Conservation (phyloP, 108 stramenopile genomes). For the Hondaea fermentalgiana region DNA sequence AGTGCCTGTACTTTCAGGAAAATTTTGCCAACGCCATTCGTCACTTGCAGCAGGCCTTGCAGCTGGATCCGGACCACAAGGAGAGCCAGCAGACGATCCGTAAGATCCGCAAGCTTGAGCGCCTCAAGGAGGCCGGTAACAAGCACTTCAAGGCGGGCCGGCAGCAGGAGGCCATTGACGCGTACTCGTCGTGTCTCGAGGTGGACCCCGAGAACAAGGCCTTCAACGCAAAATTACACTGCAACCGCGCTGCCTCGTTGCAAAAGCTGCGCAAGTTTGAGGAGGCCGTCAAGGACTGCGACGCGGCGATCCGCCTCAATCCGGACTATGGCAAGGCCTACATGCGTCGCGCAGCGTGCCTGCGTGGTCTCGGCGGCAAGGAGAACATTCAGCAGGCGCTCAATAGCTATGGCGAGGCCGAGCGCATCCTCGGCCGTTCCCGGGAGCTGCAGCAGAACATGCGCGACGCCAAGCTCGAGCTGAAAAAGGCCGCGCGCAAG, state of each 20-base stretch:
- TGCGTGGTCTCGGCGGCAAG: not conserved
- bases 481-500: constrained; percentile 22
- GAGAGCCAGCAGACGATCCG: not conserved
- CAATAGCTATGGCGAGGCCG: not conserved
- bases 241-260: constrained; percentile 28
- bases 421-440: not conserved
- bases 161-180: not conserved
- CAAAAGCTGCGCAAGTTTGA: constrained; percentile 7
- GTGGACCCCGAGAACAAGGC: not conserved
- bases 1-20: constrained; percentile 2
- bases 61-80: constrained; percentile 20
- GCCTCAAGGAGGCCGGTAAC: constrained; percentile 17
- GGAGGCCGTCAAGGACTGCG: constrained; percentile 33
- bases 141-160: not conserved
- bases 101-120: not conserved
- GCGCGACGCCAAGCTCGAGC: not conserved
- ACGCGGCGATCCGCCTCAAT: constrained; percentile 16
- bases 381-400: not conserved
- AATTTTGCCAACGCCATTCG: not conserved
- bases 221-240: not conserved
- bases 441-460: not conserved
- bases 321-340: constrained; percentile 22
- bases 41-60: constrained; percentile 14
- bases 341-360: constrained; percentile 20
- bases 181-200: not conserved